Percentiles rank a stretch among this genome's conserved stretches.
phyloP scores from a whole-genome alignment of 2,329 filamentous ascomycete genomes.

The Colletotrichum orchidophilum region DNA sequence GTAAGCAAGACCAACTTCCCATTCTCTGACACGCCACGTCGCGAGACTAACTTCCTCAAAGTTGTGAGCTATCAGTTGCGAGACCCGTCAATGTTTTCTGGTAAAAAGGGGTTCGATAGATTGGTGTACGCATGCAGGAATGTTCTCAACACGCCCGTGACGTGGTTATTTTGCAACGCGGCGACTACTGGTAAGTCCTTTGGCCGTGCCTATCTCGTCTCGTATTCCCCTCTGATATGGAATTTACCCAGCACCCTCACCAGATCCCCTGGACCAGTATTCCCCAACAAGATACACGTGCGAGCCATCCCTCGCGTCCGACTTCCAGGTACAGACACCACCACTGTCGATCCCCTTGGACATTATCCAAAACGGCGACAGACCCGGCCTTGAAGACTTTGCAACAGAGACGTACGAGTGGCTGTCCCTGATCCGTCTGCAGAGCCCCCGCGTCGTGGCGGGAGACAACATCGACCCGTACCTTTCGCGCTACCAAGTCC shows the following conservation, averaged over 20 bases:
- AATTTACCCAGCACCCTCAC: conserved; percentile 51
- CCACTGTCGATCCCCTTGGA: conserved; percentile 39
- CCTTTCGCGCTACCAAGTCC: conserved; percentile 73
- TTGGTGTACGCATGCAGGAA: conserved; percentile 82
- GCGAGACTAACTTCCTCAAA: conserved; percentile 49
- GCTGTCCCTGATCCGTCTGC: conserved; percentile 73
- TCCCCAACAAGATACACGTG: conserved; percentile 54
- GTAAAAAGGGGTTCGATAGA: conserved; percentile 84
- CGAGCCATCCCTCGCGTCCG: conserved; percentile 41
- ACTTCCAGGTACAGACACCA: conserved; percentile 43
- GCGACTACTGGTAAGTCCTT: conserved; percentile 50
- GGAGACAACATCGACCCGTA: conserved; percentile 73
- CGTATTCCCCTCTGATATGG: conserved; percentile 37
- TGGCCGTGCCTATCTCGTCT: conserved; percentile 8
- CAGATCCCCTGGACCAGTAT: conserved; percentile 59
- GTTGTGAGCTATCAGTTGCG: conserved; percentile 82
- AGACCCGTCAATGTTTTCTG: conserved; percentile 78
- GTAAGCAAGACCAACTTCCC: conserved; percentile 55
- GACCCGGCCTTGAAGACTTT: conserved; percentile 68
- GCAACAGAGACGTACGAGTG: conserved; percentile 77
- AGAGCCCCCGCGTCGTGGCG: conserved; percentile 68
- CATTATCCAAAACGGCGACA: conserved; percentile 46
- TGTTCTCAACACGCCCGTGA: conserved; percentile 72
- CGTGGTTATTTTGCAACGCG: conserved; percentile 83
- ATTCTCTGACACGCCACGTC: not conserved